Base-by-base conservation (phyloP, 2,329 filamentous ascomycete species). In the Penicillium sp. region DNA sequence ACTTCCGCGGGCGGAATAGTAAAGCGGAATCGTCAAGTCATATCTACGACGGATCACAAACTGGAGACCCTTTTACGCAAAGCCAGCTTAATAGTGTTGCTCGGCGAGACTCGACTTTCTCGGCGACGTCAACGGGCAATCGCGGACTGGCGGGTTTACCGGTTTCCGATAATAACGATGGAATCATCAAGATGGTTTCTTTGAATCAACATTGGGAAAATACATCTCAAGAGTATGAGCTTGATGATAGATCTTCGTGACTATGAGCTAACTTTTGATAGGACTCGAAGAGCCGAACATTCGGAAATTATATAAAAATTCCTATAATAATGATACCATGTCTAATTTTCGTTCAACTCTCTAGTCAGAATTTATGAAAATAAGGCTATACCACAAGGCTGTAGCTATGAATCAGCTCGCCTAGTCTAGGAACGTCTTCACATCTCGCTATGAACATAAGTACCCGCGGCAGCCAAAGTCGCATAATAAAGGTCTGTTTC, bases 401-500 rank as follows among this genome's bases (percentile, higher is more conserved):
- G n/a, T n/a, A n/a, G n/a, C n/a, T n/a, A n/a, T n/a, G n/a, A n/a
- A n/a, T n/a, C n/a, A n/a, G n/a, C n/a, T n/a, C n/a, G n/a, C n/a
- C n/a, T n/a, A n/a, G n/a, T n/a, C n/a, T n/a, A n/a, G n/a, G n/a
- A n/a, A n/a, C n/a, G n/a, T n/a, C n/a, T n/a, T n/a, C n/a, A 38
- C 35, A 38, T 38, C 20, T 38, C 30, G 27, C 35, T 38, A 26
- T 38, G 29, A 6, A 50, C 35, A 33, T 40, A 47, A 25, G 16
- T 50, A 3, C 47, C 47, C 2, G 30, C 40, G 1, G 47, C 47
- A 11, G 45, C 47, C 12, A 50, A n/a, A 2, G 47, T 50, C 8
- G 32, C 47, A 28, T 50, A 50, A 31, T 47, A 50, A 9, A 50
- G 33, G 6, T 46, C 35, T 9, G 46, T 50, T 28, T 50, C 47